These are phyloP conservation scores for Cucurbita moschata DNA, from an alignment of 306 rosid species.

Conservation along the genomic window DNA sequence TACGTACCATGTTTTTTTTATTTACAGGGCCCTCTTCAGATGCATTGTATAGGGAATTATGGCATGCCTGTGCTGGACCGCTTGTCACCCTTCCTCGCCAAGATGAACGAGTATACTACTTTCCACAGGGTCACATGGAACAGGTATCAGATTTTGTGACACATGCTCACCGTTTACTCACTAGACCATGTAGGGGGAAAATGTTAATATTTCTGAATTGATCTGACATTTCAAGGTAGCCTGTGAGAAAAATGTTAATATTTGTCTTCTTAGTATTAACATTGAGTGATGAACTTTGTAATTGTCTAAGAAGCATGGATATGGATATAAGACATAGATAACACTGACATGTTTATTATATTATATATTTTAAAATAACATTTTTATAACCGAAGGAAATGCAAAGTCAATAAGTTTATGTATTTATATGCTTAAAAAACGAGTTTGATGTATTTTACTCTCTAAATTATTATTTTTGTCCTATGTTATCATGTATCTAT, in stretches of 20 bases:
- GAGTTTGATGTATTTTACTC: background rate
- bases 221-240: background rate
- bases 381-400: too few species aligned
- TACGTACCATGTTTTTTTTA: background rate
- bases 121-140: conserved; percentile 99
- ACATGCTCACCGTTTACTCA: background rate
- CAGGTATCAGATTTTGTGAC: conserved; percentile 36
- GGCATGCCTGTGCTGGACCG: conserved; percentile 99
- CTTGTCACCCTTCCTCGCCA: conserved; percentile 88
- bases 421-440: background rate
- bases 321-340: too few species aligned
- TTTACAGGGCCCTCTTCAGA: conserved; percentile 40
- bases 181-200: background rate
- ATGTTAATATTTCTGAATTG: background rate
- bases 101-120: conserved; percentile 87
- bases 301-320: background rate
- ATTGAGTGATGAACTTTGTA: background rate
- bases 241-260: background rate
- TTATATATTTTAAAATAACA: too few species aligned
- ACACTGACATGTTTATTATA: too few species aligned
- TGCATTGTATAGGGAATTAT: conserved; percentile 83
- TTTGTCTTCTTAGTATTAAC: background rate
- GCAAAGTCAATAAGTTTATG: background rate
- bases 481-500: too few species aligned
- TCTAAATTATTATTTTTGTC: too few species aligned